These are phyloP conservation scores for Pseudozyma pruni DNA, from an alignment of 1,284 basidiomycete genomes.

Conservation along the genomic window DNA sequence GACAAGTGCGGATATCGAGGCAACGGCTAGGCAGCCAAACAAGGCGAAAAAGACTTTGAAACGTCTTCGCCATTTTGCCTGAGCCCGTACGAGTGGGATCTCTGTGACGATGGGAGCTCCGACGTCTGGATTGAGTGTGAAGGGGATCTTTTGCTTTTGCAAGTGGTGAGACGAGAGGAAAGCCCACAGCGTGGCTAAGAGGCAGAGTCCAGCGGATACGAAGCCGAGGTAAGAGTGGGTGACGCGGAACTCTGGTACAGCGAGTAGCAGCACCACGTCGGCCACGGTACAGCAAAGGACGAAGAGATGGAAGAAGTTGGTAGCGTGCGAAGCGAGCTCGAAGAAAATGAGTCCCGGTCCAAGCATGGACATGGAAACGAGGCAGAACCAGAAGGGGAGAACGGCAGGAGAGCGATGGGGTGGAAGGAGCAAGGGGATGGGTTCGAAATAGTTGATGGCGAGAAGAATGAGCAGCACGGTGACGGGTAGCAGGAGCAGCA, in stretches of 20 bases:
- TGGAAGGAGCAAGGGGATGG: conserved; percentile 48
- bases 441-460: conserved; percentile 42
- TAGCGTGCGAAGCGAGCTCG: conserved; percentile 49
- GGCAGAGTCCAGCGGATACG: conserved; percentile 24
- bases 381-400: conserved; percentile 49
- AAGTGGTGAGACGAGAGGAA: conserved; percentile 34
- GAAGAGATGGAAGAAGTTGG: conserved; percentile 45
- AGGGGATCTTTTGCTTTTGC: conserved; percentile 31
- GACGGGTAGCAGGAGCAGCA: conserved; percentile 38
- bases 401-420: conserved; percentile 44
- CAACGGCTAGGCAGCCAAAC: conserved; percentile 33
- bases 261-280: conserved; percentile 32
- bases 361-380: conserved; percentile 46
- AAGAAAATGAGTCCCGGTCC: conserved; percentile 51
- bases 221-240: conserved; percentile 47
- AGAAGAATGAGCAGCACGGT: conserved; percentile 42
- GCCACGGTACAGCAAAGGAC: conserved; percentile 31
- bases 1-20: conserved; percentile 31
- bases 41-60: conserved; percentile 48
- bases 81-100: conserved; percentile 36
- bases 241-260: conserved; percentile 37
- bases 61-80: conserved; percentile 39
- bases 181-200: conserved; percentile 43
- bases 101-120: conserved; percentile 44
- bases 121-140: conserved; percentile 35